These are phyloP conservation scores for Fusarium compactum DNA, from an alignment of 2,329 filamentous ascomycete species.

Conservation along the genomic window DNA sequence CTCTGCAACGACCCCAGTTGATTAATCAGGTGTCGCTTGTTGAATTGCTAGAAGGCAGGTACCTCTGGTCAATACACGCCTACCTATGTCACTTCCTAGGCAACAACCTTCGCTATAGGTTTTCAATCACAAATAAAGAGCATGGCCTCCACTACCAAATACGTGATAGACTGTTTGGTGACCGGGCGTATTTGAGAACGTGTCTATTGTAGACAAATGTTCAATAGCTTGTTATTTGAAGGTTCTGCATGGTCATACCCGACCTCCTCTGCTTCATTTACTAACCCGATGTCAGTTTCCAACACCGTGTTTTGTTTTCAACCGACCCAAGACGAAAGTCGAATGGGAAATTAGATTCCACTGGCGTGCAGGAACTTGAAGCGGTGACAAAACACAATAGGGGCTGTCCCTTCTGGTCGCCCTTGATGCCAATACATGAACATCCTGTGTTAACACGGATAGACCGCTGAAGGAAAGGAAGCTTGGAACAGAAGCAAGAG, in stretches of 20 bases:
- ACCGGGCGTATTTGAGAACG: background rate
- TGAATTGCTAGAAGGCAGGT: background rate
- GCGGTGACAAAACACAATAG: background rate
- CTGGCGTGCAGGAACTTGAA: background rate
- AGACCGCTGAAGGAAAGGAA: background rate
- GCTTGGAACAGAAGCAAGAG: background rate
- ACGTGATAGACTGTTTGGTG: background rate
- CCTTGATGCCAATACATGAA: background rate
- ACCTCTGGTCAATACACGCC: background rate
- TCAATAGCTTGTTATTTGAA: background rate
- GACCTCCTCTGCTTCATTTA: background rate
- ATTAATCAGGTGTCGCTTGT: background rate
- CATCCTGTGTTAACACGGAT: background rate
- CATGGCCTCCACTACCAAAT: background rate
- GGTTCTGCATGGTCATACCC: background rate
- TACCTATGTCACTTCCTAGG: background rate
- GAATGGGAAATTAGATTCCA: constrained; percentile 2
- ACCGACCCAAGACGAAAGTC: background rate
- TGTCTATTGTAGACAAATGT: background rate
- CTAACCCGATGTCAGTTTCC: background rate
- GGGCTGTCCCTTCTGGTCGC: background rate
- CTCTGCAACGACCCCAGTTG: background rate
- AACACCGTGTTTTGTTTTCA: background rate
- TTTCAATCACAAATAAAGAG: background rate
- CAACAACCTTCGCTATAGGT: background rate